phyloP scores from a whole-genome alignment of 129 eudicot species.

The Flaveria sonorensis region DNA sequence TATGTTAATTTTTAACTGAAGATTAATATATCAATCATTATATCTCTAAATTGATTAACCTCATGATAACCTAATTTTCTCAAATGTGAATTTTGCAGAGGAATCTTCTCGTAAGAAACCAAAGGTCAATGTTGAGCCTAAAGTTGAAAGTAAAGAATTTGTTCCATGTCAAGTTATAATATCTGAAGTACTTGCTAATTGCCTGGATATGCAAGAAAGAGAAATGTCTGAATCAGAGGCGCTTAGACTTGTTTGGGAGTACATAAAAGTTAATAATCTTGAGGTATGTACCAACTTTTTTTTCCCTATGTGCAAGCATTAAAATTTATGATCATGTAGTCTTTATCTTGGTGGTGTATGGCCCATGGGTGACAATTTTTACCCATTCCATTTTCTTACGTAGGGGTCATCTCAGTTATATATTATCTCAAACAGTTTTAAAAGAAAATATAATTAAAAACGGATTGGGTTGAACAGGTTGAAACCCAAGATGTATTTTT shows the following conservation, averaged over 20 bases:
- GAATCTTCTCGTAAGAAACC: slow-evolving; percentile 54
- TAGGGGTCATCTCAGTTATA: not conserved
- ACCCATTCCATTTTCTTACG: not conserved
- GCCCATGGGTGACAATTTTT: not conserved
- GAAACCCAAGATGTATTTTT: not conserved
- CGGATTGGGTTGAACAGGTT: not conserved
- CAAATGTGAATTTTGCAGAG: slow-evolving; percentile 40
- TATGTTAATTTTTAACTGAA: slow-evolving; percentile 39
- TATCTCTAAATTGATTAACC: not conserved
- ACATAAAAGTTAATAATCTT: slow-evolving; percentile 69
- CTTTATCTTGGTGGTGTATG: not conserved
- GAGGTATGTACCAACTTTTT: slow-evolving; percentile 54
- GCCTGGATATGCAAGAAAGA: slow-evolving; percentile 69
- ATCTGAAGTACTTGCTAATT: slow-evolving; percentile 80
- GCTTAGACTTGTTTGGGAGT: slow-evolving; percentile 74
- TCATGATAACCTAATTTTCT: not conserved
- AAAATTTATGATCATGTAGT: not conserved
- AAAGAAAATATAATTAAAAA: not conserved
- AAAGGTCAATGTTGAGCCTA: slow-evolving; percentile 54
- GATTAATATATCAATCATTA: not conserved
- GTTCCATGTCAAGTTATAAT: slow-evolving; percentile 55
- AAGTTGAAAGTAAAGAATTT: slow-evolving; percentile 44
- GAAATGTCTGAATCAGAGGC: slow-evolving; percentile 82
- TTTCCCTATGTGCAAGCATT: not conserved
- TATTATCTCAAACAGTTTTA: not conserved